Evolutionary conservation across 441 rosid species (phyloP).

Genomic region (Kokia cookei): DNA sequence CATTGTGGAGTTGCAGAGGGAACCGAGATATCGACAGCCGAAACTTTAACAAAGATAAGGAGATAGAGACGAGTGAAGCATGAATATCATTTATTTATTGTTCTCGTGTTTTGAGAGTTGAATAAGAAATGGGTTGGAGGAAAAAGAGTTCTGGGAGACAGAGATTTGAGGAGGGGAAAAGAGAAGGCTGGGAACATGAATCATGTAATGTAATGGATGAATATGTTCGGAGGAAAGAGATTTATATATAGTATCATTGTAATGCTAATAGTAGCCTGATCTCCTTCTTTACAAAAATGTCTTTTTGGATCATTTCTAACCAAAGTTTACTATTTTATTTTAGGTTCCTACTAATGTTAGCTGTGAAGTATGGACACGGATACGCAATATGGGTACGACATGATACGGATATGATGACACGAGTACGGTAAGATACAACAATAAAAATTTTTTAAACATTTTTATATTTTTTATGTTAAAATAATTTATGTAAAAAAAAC

Average conservation of each 20-base stretch:
- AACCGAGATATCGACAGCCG: constrained; percentile 21
- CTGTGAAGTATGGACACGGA: too few relatives aligned
- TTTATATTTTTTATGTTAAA: too few relatives aligned
- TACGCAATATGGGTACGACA: too few relatives aligned
- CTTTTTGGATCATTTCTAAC: not conserved
- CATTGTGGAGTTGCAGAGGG: constrained; percentile 39
- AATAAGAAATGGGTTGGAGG: not conserved
- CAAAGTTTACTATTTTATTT: too few relatives aligned
- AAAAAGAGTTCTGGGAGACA: not conserved
- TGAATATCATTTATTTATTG: not conserved
- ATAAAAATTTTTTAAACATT: too few relatives aligned
- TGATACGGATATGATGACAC: too few relatives aligned
- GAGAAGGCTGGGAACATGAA: not conserved
- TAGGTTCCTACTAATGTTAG: too few relatives aligned
- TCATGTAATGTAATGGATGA: not conserved
- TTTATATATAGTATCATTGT: not conserved
- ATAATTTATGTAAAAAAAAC: too few relatives aligned
- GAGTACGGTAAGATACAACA: too few relatives aligned
- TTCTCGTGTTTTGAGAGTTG: not conserved
- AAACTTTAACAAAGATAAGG: not conserved
- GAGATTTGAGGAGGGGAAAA: not conserved
- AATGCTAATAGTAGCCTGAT: not conserved
- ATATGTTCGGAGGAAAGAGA: not conserved
- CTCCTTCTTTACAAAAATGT: not conserved
- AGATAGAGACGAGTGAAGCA: not conserved